Evolutionary conservation across 768 basidiomycete species (phyloP), one percentile per base, ranked within the genome.

Genomic region (Ramaria rubella): DNA sequence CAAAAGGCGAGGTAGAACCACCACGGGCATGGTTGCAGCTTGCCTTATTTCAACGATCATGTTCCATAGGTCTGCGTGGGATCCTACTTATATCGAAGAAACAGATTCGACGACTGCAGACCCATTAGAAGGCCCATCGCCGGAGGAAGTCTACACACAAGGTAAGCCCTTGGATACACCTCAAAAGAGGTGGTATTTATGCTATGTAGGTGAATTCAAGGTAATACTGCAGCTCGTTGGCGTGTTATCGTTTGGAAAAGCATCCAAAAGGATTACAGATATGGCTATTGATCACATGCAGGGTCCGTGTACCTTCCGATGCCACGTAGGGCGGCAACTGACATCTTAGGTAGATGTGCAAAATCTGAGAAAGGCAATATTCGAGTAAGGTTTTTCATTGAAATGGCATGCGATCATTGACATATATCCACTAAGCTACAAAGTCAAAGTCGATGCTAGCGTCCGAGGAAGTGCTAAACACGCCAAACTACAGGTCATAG

Each of bases 11-110:
- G 77, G 77, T 1, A 61, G 77, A 21, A 99, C 96, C 5, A 99
- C 96, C 0, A 97, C 94, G 0, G 96, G 96, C 5, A 98, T 97
- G 93, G 82, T 93, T 56, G 84, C 86, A 24, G 90, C 91, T 0
- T 90, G 86, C 55, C 74, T 97, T 24, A 89, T 96, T 52, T 87
- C 92, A 11, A 89, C 83, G 2, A 81, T 81, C 8, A 73, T 80
- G 70, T 74, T 19, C 15, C 55, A 56, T 7, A 33, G 59, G 5
- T 36, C 58, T 53, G 6, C 27, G 14, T 53, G 69, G 27, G 69
- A 71, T 4, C 63, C 72, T 26, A 68, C 64, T 7, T 71, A 75
- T 19, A 66, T 72, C 62, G 72, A 74, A 23, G 62, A 72, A 17
- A 75, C 76, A 38, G 71, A 75, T 42, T 24, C 45, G 14, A 19